Base-by-base conservation (phyloP, 2,329 filamentous ascomycete species). In the Elsinoe australis region DNA sequence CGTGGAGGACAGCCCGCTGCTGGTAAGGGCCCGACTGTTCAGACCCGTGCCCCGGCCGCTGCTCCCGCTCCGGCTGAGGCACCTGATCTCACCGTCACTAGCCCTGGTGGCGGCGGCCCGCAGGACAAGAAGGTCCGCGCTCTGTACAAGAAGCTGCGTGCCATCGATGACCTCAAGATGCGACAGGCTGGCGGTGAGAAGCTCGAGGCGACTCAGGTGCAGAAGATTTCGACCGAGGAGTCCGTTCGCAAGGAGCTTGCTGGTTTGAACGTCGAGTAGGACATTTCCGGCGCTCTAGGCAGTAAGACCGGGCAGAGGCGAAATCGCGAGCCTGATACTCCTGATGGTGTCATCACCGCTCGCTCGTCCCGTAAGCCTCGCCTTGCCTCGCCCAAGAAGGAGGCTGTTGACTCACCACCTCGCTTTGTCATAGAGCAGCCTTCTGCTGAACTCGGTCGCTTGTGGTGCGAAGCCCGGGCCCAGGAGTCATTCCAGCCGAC, bases 101-200 rank as follows among this genome's bases (percentile, higher is more conserved):
- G 72, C 67, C 64, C 78, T 55, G 64, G 71, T 57, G 62, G 78
- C 70, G 73, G 82, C 67, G 73, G 70, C 56, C 82, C 85, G n/a
- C 80, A 85, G 53, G 88, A 94, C 35, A 98, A 96, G 80, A 98
- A 96, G 74, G 79, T 95, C 53, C 78, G 92, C 49, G 87, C 87
- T 51, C 75, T 98, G 53, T 76, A 95, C 65, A 98, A 98, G 79
- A 98, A 98, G 77, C 85, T 98, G 53, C 81, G 92, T 15, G 92
- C 92, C 8, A 98, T 98, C 62, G 92, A 98, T 63, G 92, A 98
- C 64, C 72, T 98, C 53, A 95, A 96, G 74, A 95, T 96, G 89
- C 81, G 92, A 49, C 81, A 89, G 56, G 92, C 90, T 2, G 83
- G 84, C 26, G 90, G 90, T 4, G 92, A 98, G 75, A 96, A 95